Conservation (phyloP, 768 basidiomycete species). For the Tylopilus rubrobrunneus region DNA sequence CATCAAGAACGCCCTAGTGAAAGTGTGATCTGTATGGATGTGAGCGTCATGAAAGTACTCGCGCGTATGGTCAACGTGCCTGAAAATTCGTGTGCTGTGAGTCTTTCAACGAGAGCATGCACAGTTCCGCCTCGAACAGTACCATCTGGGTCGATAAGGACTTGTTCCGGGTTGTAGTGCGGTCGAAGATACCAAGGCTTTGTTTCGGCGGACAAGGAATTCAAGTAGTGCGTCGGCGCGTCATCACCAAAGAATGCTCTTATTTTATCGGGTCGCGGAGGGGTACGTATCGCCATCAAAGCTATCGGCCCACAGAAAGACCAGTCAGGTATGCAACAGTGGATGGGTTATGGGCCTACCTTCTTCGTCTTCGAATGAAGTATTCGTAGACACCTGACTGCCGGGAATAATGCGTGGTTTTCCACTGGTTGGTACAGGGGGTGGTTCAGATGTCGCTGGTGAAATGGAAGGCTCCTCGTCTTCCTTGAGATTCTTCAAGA, state of each 20-base stretch:
- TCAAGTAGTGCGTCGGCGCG: conserved; percentile 42
- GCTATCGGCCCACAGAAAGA: conserved; percentile 15
- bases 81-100: conserved; percentile 62
- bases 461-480: neutral
- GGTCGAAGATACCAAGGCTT: conserved; percentile 60
- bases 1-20: conserved; percentile 60
- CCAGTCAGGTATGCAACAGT: neutral
- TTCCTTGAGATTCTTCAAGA: conserved; percentile 9
- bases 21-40: conserved; percentile 43
- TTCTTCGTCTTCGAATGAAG: conserved; percentile 17
- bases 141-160: conserved; percentile 62
- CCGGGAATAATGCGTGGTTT: neutral
- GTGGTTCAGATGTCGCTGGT: conserved; percentile 1
- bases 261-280: conserved; percentile 38
- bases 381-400: neutral
- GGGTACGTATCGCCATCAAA: conserved; percentile 10
- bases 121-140: conserved; percentile 61
- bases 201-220: conserved; percentile 36
- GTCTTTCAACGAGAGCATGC: conserved; percentile 54
- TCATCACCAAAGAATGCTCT: conserved; percentile 50
- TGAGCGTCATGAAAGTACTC: neutral
- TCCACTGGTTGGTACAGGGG: conserved; percentile 13
- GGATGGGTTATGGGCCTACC: neutral
- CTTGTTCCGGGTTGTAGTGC: conserved; percentile 52
- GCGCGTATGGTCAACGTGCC: conserved; percentile 35